Conservation (phyloP, 139 green algal species). For the Pseudopediastrum boryanum region DNA sequence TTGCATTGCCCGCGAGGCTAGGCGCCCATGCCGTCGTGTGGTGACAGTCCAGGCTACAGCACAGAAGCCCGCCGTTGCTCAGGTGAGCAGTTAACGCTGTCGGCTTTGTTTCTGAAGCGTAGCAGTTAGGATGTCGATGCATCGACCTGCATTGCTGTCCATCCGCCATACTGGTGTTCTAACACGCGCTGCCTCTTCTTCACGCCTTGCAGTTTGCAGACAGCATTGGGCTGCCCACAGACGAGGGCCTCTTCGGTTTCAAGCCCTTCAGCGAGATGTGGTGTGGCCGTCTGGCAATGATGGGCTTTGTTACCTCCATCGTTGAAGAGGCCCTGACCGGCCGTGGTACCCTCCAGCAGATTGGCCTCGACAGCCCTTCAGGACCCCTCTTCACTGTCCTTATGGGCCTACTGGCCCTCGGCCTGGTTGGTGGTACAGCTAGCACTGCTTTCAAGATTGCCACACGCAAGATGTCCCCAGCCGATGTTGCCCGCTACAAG, state of each 20-base stretch:
- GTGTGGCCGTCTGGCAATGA: conserved; percentile 68
- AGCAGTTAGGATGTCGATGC: no score
- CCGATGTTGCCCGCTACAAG: conserved; percentile 52
- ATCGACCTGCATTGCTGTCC: no score
- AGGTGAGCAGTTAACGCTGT: no score
- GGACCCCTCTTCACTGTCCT: conserved; percentile 40
- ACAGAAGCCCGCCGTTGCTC: no score
- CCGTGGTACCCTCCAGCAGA: conserved; percentile 51
- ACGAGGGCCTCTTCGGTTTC: conserved; percentile 79
- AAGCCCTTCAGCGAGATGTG: conserved; percentile 73
- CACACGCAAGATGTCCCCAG: conserved; percentile 50
- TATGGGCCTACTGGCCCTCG: conserved; percentile 40
- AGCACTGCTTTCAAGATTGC: conserved; percentile 52
- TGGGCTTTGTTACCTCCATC: conserved; percentile 64
- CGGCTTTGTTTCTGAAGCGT: no score
- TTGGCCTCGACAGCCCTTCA: conserved; percentile 59
- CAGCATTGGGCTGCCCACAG: conserved; percentile 60
- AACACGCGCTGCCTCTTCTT: neutral
- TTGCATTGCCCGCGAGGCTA: no score
- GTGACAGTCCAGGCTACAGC: no score
- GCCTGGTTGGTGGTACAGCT: conserved; percentile 33
- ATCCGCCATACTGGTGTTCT: no score
- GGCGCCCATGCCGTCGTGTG: no score
- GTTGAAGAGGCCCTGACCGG: conserved; percentile 59
- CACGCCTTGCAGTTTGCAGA: conserved; percentile 42